Base-by-base conservation (phyloP, 1,139 yeast genomes). In the Groenewaldozyma sp. region DNA sequence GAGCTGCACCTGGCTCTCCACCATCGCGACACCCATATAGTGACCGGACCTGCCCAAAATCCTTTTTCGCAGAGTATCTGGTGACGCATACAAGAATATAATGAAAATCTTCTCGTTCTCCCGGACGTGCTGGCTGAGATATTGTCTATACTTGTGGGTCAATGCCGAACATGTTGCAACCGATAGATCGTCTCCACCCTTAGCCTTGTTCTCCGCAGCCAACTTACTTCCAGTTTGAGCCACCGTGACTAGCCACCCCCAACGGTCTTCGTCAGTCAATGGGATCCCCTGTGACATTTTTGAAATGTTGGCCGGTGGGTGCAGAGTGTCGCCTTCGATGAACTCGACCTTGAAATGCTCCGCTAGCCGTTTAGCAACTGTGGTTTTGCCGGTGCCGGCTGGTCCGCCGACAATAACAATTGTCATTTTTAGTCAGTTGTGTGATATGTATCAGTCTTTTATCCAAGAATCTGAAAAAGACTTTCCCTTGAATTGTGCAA, bases 321-420 rank as follows among this genome's bases (percentile, higher is more conserved):
- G 96, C 28, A 81, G 68, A 2, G 67, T 63, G 57, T 91, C 98
- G 7, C 97, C 98, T 58, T 91, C 98, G 13, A 87, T 62, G 53
- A 75, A 84, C 2, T 76, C 71, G 42, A 80, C 70, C 2, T 60
- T 50, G 34, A 70, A 64, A 28, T 59, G 51, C 17, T 59, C 45
- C 1, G 82, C 59, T 27, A 88, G 56, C 17, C 61, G 53, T n/a
- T 63, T 62, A 0, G 86, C 94, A 22, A 82, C 71, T 1, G 95
- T 83, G 24, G 93, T 71, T 59, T 88, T 88, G 2, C 97, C 97
- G 2, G 94, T 82, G 10, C 96, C 96, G 0, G 95, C 87, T 1
- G 97, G 95, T 0, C 98, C 98, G 2, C 93, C 95, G n/a, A 74
- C 61, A 2, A 70, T 62, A 20, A 68, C 49, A 3, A 67, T 68